These are phyloP conservation scores for Leishmania martiniquensis DNA, from an alignment of 208 protist genomes.

Conservation along the genomic window DNA sequence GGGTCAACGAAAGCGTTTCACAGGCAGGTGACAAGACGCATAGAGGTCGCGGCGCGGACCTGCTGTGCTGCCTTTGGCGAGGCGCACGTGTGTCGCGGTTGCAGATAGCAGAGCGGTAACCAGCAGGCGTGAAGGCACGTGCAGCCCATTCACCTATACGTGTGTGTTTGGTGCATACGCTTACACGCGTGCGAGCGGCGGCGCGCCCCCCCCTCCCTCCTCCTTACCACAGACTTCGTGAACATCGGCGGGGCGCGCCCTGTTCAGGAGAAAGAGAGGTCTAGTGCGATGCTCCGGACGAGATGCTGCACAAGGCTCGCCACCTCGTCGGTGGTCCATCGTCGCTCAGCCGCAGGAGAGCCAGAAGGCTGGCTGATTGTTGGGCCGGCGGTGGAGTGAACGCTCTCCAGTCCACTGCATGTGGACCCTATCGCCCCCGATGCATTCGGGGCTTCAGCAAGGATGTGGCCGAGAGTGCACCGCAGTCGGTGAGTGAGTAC, in stretches of 20 bases:
- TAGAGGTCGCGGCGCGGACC: not conserved
- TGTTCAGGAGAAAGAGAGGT: slow-evolving; percentile 1
- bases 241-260: not conserved
- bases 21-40: not conserved
- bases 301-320: not conserved
- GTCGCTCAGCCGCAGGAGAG: not conserved
- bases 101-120: not conserved
- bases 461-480: not conserved
- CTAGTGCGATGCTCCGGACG: not conserved
- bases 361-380: not conserved
- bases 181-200: not conserved
- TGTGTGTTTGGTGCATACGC: not conserved
- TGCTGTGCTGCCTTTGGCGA: not conserved
- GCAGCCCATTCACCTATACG: not conserved
- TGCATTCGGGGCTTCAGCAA: not conserved
- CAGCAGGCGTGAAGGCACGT: not conserved
- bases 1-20: not conserved
- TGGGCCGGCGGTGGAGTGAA: not conserved
- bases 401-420: not conserved
- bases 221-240: not conserved
- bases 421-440: not conserved
- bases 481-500: not conserved
- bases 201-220: too few species aligned
- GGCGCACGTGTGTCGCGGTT: too few species aligned
- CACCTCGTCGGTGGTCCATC: slow-evolving; percentile 7